Conservation (phyloP, 805 yeast species). For the Wickerhamomyces strasburgensis region DNA sequence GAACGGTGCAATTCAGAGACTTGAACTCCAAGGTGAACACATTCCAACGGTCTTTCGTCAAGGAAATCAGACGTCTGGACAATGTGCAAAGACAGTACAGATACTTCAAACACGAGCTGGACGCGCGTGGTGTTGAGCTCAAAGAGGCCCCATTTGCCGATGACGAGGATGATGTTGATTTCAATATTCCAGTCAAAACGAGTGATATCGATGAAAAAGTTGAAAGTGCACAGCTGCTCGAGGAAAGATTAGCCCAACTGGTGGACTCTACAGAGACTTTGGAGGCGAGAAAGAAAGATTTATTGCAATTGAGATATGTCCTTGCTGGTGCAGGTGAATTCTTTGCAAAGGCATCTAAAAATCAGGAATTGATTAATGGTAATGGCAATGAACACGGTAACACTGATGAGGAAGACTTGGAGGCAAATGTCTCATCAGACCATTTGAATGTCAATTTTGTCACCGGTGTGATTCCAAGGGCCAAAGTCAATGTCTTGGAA, state of each 20-base stretch:
- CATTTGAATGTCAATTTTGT: constrained; percentile 43
- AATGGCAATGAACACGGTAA: not conserved
- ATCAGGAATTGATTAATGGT: constrained; percentile 11
- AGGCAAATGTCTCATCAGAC: constrained; percentile 19
- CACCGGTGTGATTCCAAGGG: constrained; percentile 79
- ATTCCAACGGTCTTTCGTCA: constrained; percentile 88
- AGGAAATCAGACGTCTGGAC: constrained; percentile 80
- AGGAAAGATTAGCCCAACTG: constrained; percentile 69
- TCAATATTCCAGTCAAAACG: constrained; percentile 25
- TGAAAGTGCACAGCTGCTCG: constrained; percentile 63
- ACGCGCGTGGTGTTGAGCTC: constrained; percentile 38
- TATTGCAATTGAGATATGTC: constrained; percentile 58
- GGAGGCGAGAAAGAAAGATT: constrained; percentile 56
- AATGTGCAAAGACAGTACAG: constrained; percentile 82
- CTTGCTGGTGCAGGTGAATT: constrained; percentile 45
- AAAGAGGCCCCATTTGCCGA: constrained; percentile 24
- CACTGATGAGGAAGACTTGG: constrained; percentile 18
- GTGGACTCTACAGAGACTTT: constrained; percentile 60
- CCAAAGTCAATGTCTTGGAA: constrained; percentile 64
- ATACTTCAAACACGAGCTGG: constrained; percentile 46
- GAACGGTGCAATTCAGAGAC: constrained; percentile 86
- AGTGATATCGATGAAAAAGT: constrained; percentile 55
- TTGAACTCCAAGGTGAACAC: constrained; percentile 75
- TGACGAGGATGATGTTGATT: constrained; percentile 24
- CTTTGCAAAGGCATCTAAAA: constrained; percentile 28